Base-by-base conservation (phyloP, 768 basidiomycete species). In the Psilocybe cubensis region DNA sequence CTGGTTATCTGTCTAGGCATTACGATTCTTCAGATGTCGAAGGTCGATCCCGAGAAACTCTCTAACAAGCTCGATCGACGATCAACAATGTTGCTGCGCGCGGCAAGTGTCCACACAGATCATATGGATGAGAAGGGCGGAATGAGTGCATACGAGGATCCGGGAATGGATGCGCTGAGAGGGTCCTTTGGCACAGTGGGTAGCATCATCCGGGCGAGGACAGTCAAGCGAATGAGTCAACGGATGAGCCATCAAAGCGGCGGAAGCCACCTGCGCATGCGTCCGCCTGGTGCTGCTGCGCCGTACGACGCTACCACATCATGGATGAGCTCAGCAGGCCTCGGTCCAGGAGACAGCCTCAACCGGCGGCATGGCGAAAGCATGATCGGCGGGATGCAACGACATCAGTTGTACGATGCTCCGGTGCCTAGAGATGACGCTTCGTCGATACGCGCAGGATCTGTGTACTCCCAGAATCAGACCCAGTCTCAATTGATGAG, bases 21-120 rank as follows among this genome's bases (percentile, higher is more conserved):
- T 70, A 91, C 91, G 27, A 87, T 99, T 61, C 86, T 99, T 7
- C 97, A 99, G 74, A 89, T 96, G 84, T 93, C 90, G 70, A 93
- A 93, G 75, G 85, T 98, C 63, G 96, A 99, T 68, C 96, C 97
- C 9, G 79, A 78, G 18, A 74, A 86, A 52, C 81, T 98, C 35
- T 25, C 46, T 3, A 78, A 78, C 56, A 85, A 85, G 46, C 89
- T 99, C 65, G 97, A 98, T 69, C 82, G 96, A 17, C 83, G 90
- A 29, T 91, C 92, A 1, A 98, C 97, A 0, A 83, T 98, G 46
- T 85, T 99, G 21, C 82, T 99, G 28, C 87, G 92, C 71, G 96
- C 93, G n/a, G 83, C 93, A 1, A 84, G 87, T 18, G 68, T 78
- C 21, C 85, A 87, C 42, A 91, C 90, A 2, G 88, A 91, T 61